phyloP scores from a whole-genome alignment of 176 grass and related monocot genomes.

The Avena insularis region DNA sequence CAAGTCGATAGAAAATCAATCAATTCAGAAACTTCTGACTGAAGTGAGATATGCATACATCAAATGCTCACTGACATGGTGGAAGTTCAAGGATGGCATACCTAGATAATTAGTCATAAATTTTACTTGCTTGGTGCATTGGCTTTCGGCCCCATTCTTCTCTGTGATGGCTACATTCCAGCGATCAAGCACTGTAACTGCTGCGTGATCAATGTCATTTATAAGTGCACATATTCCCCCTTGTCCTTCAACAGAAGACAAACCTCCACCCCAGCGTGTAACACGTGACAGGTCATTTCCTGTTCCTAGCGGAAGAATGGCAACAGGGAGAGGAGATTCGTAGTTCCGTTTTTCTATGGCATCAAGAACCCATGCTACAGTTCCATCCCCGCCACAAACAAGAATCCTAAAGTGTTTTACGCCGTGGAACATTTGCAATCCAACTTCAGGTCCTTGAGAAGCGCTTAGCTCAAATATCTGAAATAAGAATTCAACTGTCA shows the following conservation, averaged over 20 bases:
- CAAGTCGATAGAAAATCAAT: conserved; percentile 25
- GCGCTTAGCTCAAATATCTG: conserved; percentile 90
- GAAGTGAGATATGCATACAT: conserved; percentile 19
- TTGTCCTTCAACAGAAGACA: conserved; percentile 80
- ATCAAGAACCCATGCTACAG: conserved; percentile 90
- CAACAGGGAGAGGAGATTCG: conserved; percentile 90
- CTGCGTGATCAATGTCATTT: conserved; percentile 74
- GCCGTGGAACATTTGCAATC: conserved; percentile 69
- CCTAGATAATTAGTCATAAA: conserved; percentile 99
- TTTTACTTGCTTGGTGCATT: conserved; percentile 68
- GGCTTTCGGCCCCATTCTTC: conserved; percentile 48
- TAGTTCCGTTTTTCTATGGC: conserved; percentile 85
- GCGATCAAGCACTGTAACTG: conserved; percentile 85
- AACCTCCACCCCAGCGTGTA: conserved; percentile 85
- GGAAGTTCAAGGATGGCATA: conserved; percentile 34
- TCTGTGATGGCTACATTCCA: conserved; percentile 85
- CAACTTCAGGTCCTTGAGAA: conserved; percentile 84
- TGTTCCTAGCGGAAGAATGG: conserved; percentile 92
- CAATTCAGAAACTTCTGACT: conserved; percentile 15
- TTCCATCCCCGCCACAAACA: conserved; percentile 97
- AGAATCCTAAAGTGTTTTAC: conserved; percentile 87
- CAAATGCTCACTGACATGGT: conserved; percentile 21
- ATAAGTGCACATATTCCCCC: conserved; percentile 76
- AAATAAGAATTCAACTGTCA: conserved; percentile 42
- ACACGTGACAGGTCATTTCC: conserved; percentile 88